These are phyloP conservation scores for Phyllostachys edulis DNA, from an alignment of 176 grass and related monocot genomes.

Conservation along the genomic window DNA sequence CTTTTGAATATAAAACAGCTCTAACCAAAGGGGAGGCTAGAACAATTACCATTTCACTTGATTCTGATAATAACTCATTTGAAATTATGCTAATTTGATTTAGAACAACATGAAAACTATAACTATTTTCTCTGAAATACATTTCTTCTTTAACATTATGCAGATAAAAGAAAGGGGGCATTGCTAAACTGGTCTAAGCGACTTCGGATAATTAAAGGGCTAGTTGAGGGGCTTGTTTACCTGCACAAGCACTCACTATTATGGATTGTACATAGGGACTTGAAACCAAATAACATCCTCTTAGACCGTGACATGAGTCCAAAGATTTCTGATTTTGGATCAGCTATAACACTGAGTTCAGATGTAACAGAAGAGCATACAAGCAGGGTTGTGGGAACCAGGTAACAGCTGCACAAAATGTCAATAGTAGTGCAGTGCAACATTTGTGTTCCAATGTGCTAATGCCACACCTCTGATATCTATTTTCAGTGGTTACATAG, in stretches of 20 bases:
- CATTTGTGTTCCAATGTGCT: neutral
- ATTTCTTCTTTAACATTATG: neutral
- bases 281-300: slow-evolving; percentile 42
- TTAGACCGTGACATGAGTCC: slow-evolving; percentile 41
- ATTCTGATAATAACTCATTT: neutral
- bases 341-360: slow-evolving; percentile 37
- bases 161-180: neutral
- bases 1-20: neutral
- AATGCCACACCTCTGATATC: neutral
- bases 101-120: neutral
- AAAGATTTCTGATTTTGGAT: slow-evolving; percentile 47
- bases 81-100: slow-evolving; percentile 9
- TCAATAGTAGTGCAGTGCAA: neutral
- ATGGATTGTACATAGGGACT: slow-evolving; percentile 46
- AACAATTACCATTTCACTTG: neutral
- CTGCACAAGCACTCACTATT: slow-evolving; percentile 39
- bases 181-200: slow-evolving; percentile 34
- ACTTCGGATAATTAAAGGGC: slow-evolving; percentile 44
- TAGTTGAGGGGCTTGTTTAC: slow-evolving; percentile 48
- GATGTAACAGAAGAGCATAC: slow-evolving; percentile 28
- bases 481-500: slow-evolving; percentile 45
- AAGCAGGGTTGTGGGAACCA: slow-evolving; percentile 43
- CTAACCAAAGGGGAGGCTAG: neutral
- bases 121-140: neutral
- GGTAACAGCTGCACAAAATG: slow-evolving; percentile 22